Conservation (phyloP, 805 yeast species). For the Saccharomyces kudriavzevii region DNA sequence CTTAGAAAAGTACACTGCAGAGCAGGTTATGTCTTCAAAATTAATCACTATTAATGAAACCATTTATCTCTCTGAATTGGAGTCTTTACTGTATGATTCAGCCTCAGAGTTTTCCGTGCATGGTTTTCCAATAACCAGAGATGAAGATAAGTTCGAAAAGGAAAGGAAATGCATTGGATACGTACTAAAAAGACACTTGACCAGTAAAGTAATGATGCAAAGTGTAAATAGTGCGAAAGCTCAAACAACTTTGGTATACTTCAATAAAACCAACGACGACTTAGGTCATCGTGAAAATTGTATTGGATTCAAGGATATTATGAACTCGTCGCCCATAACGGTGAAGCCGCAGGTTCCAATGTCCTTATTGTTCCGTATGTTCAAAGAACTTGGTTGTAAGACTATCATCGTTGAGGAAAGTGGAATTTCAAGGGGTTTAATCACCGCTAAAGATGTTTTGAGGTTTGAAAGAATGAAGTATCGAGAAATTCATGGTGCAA, state of each 20-base stretch:
- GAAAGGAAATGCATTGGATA: slow-evolving; percentile 35
- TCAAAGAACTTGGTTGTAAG: slow-evolving; percentile 73
- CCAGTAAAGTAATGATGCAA: slow-evolving; percentile 13
- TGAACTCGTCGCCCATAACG: slow-evolving; percentile 52
- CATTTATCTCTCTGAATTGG: slow-evolving; percentile 21
- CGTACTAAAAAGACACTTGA: slow-evolving; percentile 22
- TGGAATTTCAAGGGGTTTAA: slow-evolving; percentile 60
- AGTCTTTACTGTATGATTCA: slow-evolving; percentile 17
- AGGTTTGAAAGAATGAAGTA: slow-evolving; percentile 42
- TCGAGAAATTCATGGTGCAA: slow-evolving; percentile 24
- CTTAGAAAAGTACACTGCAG: slow-evolving; percentile 36
- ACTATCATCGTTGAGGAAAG: slow-evolving; percentile 56
- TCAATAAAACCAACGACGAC: not conserved
- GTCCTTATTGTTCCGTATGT: slow-evolving; percentile 56
- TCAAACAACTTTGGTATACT: slow-evolving; percentile 13
- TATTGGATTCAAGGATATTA: slow-evolving; percentile 18
- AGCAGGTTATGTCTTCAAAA: slow-evolving; percentile 55
- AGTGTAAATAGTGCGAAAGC: slow-evolving; percentile 22
- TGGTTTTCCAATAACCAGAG: slow-evolving; percentile 49
- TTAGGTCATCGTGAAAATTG: not conserved
- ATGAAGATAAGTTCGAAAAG: slow-evolving; percentile 28
- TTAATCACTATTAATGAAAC: slow-evolving; percentile 20
- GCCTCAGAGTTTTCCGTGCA: slow-evolving; percentile 30
- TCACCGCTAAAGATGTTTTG: slow-evolving; percentile 78
- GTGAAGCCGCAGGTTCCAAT: slow-evolving; percentile 48